Evolutionary conservation across 352 stramenopile genomes (phyloP), one percentile per base, ranked within the genome.

Genomic region (Elongisporangium prolatum): DNA sequence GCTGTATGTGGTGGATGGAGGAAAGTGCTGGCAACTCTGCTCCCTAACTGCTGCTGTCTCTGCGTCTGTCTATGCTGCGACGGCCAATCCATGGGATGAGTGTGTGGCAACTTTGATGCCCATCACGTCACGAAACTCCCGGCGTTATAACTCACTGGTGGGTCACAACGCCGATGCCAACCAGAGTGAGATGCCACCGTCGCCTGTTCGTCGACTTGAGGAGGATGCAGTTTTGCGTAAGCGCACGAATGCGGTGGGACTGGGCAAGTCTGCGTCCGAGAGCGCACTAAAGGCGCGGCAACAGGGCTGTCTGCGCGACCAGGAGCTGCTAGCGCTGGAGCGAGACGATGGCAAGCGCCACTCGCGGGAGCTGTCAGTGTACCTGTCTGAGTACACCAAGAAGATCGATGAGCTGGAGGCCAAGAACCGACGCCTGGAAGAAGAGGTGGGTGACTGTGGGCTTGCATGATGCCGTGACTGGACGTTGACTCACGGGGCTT

Each of bases 311-410:
- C 51, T 84, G 16, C 68, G 91, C 17, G 77, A 89, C 49, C 84
- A 93, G 50, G 73, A 93, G 65, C 65, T 91, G 22, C 65, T 88
- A 22, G 60, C 68, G 40, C 71, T 93, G 10, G 79, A 89, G 61
- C 77, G 78, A 17, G 82, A 92, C 34, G 80, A 90, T 38, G 81
- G 80, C 54, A 88, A 87, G 55, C 80, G 82, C 56, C 84, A 94
- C 54, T 69, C 77, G n/a, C 71, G 74, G 14, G 67, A 89, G 54
- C 61, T 92, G 13, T 84, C 78, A 8, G 65, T 74, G 21, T 89
- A 73, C 50, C 56, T 94, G 24, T 69, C 80, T 6, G 80, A 89
- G 25, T 89, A 92, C 56, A 71, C 72, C 21, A 91, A 89, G 65
- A 86, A 91, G 56, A 85, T 94, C 20, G 78, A 88, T 16, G 73